Evolutionary conservation across 2,329 filamentous ascomycete genomes (phyloP).

Genomic region (Ascochyta pisi): DNA sequence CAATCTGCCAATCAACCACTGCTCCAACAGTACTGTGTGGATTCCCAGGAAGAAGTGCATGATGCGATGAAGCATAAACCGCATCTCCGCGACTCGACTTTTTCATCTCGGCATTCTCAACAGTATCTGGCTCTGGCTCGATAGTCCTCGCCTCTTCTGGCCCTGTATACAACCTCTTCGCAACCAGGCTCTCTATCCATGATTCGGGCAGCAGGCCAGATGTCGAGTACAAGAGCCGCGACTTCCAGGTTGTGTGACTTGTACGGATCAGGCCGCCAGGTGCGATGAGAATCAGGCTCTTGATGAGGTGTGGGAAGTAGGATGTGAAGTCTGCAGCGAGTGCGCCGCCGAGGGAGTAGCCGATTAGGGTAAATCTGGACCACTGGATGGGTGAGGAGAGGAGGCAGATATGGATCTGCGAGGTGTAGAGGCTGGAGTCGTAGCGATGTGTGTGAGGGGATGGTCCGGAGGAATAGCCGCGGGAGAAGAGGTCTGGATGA

Average conservation of each 20-base stretch:
- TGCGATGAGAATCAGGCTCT: conserved; percentile 76
- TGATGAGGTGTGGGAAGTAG: conserved; percentile 72
- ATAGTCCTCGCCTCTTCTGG: conserved; percentile 26
- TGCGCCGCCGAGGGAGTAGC: conserved; percentile 82
- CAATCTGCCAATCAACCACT: conserved; percentile 74
- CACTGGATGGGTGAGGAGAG: conserved; percentile 68
- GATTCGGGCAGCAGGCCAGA: conserved; percentile 66
- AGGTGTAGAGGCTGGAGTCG: conserved; percentile 74
- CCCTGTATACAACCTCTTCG: conserved; percentile 39
- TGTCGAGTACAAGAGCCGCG: conserved; percentile 67
- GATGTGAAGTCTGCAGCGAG: conserved; percentile 73
- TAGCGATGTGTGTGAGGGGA: conserved; percentile 66
- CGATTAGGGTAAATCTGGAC: conserved; percentile 71
- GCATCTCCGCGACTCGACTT: conserved; percentile 17
- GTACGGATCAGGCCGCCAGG: conserved; percentile 78
- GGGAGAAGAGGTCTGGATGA: conserved; percentile 70
- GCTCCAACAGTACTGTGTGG: conserved; percentile 64
- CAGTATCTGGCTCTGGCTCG: conserved; percentile 35
- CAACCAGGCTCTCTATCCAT: conserved; percentile 58
- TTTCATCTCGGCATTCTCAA: conserved; percentile 26
- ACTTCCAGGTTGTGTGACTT: conserved; percentile 66
- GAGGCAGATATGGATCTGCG: conserved; percentile 74
- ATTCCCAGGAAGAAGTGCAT: conserved; percentile 58
- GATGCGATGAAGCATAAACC: conserved; percentile 31
- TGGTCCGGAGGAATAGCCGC: conserved; percentile 78